Evolutionary conservation across 805 yeast genomes (phyloP).

Genomic region (Pichia eremophila): DNA sequence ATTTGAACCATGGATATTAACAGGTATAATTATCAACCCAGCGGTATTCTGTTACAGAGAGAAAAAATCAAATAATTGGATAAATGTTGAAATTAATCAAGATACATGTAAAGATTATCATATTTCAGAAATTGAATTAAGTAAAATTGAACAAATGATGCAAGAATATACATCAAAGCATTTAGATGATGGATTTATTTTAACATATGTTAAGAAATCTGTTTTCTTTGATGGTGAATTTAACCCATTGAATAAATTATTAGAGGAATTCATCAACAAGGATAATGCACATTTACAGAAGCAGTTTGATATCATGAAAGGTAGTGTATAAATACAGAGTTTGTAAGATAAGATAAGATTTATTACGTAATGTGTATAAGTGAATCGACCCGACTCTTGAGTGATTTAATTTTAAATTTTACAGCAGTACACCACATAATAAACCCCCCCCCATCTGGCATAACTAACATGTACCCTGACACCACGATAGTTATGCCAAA

Average conservation of each 20-base stretch:
- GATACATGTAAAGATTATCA: slow-evolving; percentile 20
- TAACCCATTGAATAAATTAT: slow-evolving; percentile 15
- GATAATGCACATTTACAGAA: slow-evolving; percentile 22
- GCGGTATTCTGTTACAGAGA: slow-evolving; percentile 24
- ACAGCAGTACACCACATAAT: too few species aligned
- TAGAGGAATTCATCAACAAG: slow-evolving; percentile 23
- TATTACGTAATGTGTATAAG: not conserved
- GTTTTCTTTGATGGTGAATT: slow-evolving; percentile 11
- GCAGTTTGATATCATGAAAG: not conserved
- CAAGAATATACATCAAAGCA: slow-evolving; percentile 14
- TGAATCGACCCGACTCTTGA: not conserved
- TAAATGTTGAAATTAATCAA: slow-evolving; percentile 20
- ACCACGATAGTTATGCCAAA: not conserved
- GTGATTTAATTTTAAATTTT: too few species aligned
- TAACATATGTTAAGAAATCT: slow-evolving; percentile 27
- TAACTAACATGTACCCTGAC: too few species aligned
- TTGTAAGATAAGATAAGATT: too few species aligned
- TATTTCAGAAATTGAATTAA: slow-evolving; percentile 16
- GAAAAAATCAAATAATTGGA: slow-evolving; percentile 23
- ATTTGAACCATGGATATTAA: slow-evolving; percentile 30
- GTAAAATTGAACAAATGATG: slow-evolving; percentile 17
- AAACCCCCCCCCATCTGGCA: too few species aligned
- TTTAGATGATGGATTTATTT: slow-evolving; percentile 25
- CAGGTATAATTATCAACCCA: slow-evolving; percentile 28
- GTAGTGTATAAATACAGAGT: too few species aligned